These are phyloP conservation scores for Aureobasidium subglaciale DNA, from an alignment of 2,329 filamentous ascomycete genomes.

Conservation along the genomic window DNA sequence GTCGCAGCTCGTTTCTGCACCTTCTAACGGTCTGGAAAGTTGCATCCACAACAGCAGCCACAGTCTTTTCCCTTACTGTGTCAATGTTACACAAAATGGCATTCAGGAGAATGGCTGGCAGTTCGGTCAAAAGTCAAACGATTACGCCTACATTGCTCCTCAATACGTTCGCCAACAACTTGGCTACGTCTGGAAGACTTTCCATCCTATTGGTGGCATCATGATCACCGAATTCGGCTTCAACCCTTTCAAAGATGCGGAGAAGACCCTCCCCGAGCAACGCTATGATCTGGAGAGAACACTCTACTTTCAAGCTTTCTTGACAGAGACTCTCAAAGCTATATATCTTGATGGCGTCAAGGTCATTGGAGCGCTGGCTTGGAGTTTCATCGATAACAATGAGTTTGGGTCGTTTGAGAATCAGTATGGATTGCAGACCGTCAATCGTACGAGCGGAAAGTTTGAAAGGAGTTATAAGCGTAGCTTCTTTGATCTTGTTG, in stretches of 20 bases:
- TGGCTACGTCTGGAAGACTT: constrained; percentile 55
- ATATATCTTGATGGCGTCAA: constrained; percentile 28
- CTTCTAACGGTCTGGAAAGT: constrained; percentile 21
- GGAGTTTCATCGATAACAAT: constrained; percentile 30
- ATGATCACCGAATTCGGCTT: constrained; percentile 32
- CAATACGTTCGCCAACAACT: constrained; percentile 51
- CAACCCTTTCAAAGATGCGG: constrained; percentile 40
- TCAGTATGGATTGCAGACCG: constrained; percentile 50
- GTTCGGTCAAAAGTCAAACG: constrained; percentile 43
- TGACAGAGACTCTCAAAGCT: constrained; percentile 27
- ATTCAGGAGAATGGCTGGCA: constrained; percentile 24
- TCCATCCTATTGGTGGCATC: constrained; percentile 34
- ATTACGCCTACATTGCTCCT: constrained; percentile 53
- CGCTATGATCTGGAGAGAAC: constrained; percentile 48
- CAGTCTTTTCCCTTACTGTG: constrained; percentile 26
- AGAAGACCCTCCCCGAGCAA: constrained; percentile 42
- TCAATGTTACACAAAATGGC: constrained; percentile 26
- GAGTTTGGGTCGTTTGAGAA: constrained; percentile 44
- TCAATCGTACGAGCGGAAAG: constrained; percentile 30
- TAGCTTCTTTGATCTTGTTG: constrained; percentile 32
- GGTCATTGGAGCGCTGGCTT: constrained; percentile 28
- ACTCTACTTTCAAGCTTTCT: constrained; percentile 47
- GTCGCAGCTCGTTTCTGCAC: constrained; percentile 17
- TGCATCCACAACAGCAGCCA: constrained; percentile 29
- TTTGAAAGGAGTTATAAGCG: constrained; percentile 29